These are phyloP conservation scores for Dendrocalamus sinicus DNA, from an alignment of 176 grass and related monocot genomes.

Conservation along the genomic window DNA sequence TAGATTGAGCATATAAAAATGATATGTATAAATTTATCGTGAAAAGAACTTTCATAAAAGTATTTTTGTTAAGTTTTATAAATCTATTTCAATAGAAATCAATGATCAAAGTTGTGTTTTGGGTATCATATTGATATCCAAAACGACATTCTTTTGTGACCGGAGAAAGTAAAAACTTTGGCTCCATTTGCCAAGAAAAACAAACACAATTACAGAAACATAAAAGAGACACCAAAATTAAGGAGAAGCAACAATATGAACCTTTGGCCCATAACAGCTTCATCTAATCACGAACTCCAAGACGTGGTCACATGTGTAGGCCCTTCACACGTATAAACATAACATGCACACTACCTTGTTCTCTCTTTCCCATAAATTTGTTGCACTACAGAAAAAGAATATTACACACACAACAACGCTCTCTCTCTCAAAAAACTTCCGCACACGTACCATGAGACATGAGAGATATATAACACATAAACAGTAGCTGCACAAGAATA, in stretches of 20 bases:
- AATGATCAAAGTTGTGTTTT: too few relatives aligned
- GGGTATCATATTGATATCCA: too few relatives aligned
- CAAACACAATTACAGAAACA: conserved; percentile 16
- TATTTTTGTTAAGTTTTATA: too few relatives aligned
- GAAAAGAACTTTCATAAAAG: too few relatives aligned
- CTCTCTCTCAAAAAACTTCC: neutral
- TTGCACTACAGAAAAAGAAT: neutral
- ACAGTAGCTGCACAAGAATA: conserved; percentile 36
- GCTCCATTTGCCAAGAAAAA: conserved; percentile 17
- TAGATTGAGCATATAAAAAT: too few relatives aligned
- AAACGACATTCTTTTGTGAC: too few relatives aligned
- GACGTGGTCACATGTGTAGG: conserved; percentile 85
- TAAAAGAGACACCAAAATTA: conserved; percentile 22
- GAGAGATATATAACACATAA: conserved; percentile 1
- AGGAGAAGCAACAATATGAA: conserved; percentile 37
- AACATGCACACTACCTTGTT: conserved; percentile 43
- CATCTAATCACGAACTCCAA: conserved; percentile 70
- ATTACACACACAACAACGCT: neutral
- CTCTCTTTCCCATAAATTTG: conserved; percentile 68
- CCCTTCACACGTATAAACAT: conserved; percentile 43
- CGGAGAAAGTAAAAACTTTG: neutral
- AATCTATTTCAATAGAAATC: too few relatives aligned
- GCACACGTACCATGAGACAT: neutral
- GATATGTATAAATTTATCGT: too few relatives aligned
- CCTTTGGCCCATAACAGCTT: conserved; percentile 72